These are phyloP conservation scores for Vicia sativa DNA, from an alignment of 306 rosid species.

Conservation along the genomic window DNA sequence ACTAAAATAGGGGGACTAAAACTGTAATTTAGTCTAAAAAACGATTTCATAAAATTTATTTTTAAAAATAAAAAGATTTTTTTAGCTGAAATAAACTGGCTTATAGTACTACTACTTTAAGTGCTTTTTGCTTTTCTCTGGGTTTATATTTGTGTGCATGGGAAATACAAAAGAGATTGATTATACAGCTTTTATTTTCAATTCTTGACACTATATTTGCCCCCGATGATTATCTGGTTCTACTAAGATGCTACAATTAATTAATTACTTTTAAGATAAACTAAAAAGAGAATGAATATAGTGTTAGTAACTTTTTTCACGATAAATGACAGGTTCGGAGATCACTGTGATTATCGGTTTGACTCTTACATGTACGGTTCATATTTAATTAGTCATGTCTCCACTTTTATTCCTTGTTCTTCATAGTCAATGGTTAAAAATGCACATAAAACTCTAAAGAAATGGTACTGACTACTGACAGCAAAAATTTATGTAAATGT, in stretches of 20 bases:
- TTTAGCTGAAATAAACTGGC: too few species aligned
- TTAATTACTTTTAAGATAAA: conserved; percentile 4
- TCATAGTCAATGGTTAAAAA: background rate
- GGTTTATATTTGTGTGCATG: conserved; percentile 27
- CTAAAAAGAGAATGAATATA: conserved; percentile 2
- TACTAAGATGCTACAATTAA: conserved; percentile 3
- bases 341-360: background rate
- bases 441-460: too few species aligned
- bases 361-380: background rate
- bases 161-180: conserved; percentile 38
- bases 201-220: conserved; percentile 29
- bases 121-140: conserved; percentile 9
- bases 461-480: too few species aligned
- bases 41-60: too few species aligned
- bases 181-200: conserved; percentile 27
- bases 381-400: background rate
- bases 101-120: too few species aligned
- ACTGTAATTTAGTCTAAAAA: too few species aligned
- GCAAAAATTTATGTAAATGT: too few species aligned
- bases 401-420: background rate
- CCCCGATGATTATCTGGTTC: conserved; percentile 3
- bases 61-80: too few species aligned
- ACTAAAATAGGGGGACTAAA: too few species aligned
- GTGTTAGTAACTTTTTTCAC: background rate
- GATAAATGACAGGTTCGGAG: background rate